These are phyloP conservation scores for Sedum album DNA, from an alignment of 164 flowering plant genomes.

Conservation along the genomic window DNA sequence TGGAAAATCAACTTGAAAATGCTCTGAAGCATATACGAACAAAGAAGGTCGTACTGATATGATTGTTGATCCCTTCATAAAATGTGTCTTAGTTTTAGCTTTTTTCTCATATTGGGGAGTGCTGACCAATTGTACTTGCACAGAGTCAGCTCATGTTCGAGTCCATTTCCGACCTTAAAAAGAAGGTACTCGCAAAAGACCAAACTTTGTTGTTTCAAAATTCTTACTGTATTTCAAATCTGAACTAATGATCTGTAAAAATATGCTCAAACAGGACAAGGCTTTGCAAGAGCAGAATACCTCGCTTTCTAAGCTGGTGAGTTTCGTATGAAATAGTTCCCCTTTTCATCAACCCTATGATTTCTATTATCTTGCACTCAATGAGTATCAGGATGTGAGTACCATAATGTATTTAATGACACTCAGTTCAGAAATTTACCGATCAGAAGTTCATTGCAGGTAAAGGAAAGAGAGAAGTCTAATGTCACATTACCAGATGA, in stretches of 20 bases:
- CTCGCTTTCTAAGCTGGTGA: background rate
- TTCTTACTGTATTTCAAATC: too few relatives aligned
- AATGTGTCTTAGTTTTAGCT: too few relatives aligned
- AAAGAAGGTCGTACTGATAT: constrained; percentile 30
- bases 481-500: background rate
- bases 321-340: background rate
- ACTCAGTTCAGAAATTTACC: background rate
- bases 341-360: background rate
- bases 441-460: too few relatives aligned
- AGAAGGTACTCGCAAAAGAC: constrained; percentile 24
- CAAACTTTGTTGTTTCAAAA: background rate
- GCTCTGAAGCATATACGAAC: constrained; percentile 41
- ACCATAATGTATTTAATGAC: background rate
- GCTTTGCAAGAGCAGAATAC: constrained; percentile 2
- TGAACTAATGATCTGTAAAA: background rate
- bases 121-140: background rate
- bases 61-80: background rate
- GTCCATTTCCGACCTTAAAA: constrained; percentile 51
- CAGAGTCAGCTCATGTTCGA: constrained; percentile 56
- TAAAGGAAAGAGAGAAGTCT: background rate
- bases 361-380: background rate
- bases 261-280: background rate
- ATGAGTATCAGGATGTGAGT: too few relatives aligned
- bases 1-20: constrained; percentile 50
- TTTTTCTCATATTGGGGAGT: background rate